These are phyloP conservation scores for Gossypium mustelinum DNA, from an alignment of 345 rosid genomes.

Conservation along the genomic window DNA sequence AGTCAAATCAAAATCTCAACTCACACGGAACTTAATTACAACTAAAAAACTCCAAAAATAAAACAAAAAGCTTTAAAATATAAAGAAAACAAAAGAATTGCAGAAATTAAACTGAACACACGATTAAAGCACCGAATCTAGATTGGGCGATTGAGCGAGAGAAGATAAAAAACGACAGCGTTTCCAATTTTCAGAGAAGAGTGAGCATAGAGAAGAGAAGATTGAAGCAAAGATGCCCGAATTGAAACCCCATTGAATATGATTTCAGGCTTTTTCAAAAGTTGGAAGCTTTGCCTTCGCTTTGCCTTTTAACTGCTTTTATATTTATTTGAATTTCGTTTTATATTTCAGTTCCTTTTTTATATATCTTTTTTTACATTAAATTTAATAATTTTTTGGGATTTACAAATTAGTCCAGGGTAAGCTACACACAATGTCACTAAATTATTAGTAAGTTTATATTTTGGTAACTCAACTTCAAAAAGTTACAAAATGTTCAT, in stretches of 20 bases:
- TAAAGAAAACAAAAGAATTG: background rate
- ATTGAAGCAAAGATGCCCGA: slow-evolving; percentile 19
- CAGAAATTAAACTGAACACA: slow-evolving; percentile 5
- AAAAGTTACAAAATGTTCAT: too few relatives aligned
- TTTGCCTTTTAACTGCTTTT: slow-evolving; percentile 6
- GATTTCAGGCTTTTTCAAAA: slow-evolving; percentile 8
- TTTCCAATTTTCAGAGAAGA: slow-evolving; percentile 1
- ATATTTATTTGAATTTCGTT: background rate
- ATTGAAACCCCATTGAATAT: slow-evolving; percentile 10
- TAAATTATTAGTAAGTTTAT: too few relatives aligned
- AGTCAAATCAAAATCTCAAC: slow-evolving; percentile 15
- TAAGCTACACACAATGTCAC: background rate
- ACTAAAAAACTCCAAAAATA: background rate
- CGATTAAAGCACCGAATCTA: background rate
- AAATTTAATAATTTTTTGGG: background rate
- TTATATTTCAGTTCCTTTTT: background rate
- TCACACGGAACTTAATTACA: background rate
- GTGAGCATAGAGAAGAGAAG: slow-evolving; percentile 13
- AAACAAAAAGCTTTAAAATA: background rate
- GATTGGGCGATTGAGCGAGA: background rate
- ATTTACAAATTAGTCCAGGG: background rate
- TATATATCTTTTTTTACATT: background rate
- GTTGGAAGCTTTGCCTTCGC: slow-evolving; percentile 21
- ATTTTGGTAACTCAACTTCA: too few relatives aligned
- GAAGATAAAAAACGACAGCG: background rate